Conservation (phyloP, 1,284 basidiomycete species). For the Tilletia setariae region DNA sequence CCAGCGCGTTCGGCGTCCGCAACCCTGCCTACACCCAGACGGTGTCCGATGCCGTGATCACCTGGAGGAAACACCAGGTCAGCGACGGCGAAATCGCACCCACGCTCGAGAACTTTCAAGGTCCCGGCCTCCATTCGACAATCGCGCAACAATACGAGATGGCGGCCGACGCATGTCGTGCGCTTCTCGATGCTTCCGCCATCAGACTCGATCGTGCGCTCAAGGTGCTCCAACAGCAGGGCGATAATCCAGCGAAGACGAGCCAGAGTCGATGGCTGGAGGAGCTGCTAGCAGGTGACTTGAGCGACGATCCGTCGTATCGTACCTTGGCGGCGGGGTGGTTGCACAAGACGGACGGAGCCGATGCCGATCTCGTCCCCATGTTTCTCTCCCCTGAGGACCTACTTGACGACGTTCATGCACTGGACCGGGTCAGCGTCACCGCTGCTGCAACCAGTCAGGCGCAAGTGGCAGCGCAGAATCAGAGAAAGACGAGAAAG, state of each 20-base stretch:
- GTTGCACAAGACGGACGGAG: background rate
- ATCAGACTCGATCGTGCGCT: conserved; percentile 1
- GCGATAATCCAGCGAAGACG: background rate
- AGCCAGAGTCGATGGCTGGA: background rate
- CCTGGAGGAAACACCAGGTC: conserved; percentile 7
- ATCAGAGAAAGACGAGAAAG: background rate
- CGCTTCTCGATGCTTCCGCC: conserved; percentile 3
- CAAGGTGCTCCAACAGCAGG: background rate
- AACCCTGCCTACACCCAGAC: background rate
- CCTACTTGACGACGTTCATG: conserved; percentile 10
- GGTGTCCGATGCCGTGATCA: background rate
- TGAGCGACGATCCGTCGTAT: background rate
- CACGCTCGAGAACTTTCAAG: background rate
- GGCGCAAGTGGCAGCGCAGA: background rate
- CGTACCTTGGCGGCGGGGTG: background rate
- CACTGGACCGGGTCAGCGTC: conserved; percentile 8
- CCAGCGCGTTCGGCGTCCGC: background rate
- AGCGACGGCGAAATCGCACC: conserved; percentile 4
- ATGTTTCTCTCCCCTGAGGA: background rate
- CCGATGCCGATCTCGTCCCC: conserved; percentile 2
- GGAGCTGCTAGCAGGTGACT: background rate
- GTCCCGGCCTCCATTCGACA: background rate
- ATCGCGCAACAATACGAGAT: conserved; percentile 10
- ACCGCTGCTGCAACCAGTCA: background rate
- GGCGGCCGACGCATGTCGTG: conserved; percentile 4